Base-by-base conservation (phyloP, 1,139 yeast genomes). In the Suhomyces bokatorum region DNA sequence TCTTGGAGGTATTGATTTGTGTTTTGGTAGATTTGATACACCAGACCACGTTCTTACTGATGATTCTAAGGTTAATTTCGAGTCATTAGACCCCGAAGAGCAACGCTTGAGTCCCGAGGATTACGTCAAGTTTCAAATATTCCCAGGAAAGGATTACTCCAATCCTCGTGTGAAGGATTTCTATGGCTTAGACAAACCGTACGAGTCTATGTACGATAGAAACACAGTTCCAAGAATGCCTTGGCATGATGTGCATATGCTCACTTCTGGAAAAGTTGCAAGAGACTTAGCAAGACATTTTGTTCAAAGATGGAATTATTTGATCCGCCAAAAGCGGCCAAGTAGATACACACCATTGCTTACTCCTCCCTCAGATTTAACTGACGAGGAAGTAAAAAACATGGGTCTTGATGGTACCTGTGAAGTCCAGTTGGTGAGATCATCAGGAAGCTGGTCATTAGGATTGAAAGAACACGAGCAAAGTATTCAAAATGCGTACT, bases 211-310 rank as follows among this genome's bases (percentile, higher is more conserved):
- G 95, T 90, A 90, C 61, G 96, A 95, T 63, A 78, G 99, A 51
- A 72, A 79, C 28, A 66, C 66, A 17, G 78, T 81, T 13, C 98
- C 99, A 3, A 78, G 99, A 57, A 95, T 95, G 99, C 99, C 99
- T 6, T 95, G 99, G 99, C 99, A 95, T 64, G 99, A 95, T 73
- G 88, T 95, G 37, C 98, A 93, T 58, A 93, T 91, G 96, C 82
- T 90, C 69, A 83, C 95, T 3, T 81, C 91, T 9, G 99, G 99
- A n/a, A 95, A 91, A 58, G 83, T 91, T 6, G 99, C 98, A 0
- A 76, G 98, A 48, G 99, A 95, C 64, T 69, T 93, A 47, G 80
- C 95, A 0, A 80, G 99, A 45, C 99, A 93, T 64, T 95, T 95
- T 66, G 95, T 91, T 12, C 99, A 95, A 67, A 80, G 99, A 56